Percentiles rank a stretch among this genome's conserved stretches.
phyloP scores from a whole-genome alignment of 2,329 filamentous ascomycete species.

The Aspergillus udagawae region DNA sequence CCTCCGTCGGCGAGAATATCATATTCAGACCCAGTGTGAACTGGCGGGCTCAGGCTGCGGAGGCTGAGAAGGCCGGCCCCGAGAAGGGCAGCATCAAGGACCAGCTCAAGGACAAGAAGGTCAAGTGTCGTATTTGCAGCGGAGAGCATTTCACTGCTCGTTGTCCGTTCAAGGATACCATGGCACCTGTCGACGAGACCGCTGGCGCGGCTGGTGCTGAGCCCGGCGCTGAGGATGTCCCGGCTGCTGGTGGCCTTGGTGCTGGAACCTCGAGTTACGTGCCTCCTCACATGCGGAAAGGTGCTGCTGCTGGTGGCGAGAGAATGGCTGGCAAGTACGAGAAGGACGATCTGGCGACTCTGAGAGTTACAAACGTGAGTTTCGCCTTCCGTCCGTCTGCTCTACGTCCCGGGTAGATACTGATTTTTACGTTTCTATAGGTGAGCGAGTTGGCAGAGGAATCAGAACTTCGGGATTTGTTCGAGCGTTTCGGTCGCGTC shows the following conservation, averaged over 20 bases:
- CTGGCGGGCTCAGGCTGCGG: constrained; percentile 88
- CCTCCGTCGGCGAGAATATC: constrained; percentile 95
- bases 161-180: constrained; percentile 99
- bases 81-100: constrained; percentile 62
- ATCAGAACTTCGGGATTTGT: constrained; percentile 91
- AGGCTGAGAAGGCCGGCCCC: constrained; percentile 50
- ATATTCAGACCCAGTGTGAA: constrained; percentile 89
- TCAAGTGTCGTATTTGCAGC: constrained; percentile 98
- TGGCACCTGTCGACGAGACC: constrained; percentile 64
- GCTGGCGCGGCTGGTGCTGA: constrained; percentile 38
- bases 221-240: constrained; percentile 42
- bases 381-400: background rate
- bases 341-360: constrained; percentile 90
- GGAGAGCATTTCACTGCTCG: constrained; percentile 99
- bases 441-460: constrained; percentile 98
- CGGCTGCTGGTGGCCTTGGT: constrained; percentile 55
- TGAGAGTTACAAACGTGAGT: constrained; percentile 95
- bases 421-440: constrained; percentile 41
- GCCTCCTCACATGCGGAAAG: constrained; percentile 83
- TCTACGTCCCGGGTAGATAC: background rate
- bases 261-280: constrained; percentile 80
- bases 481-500: constrained; percentile 94
- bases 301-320: constrained; percentile 60
- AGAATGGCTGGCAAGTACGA: constrained; percentile 92
- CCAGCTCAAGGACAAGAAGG: constrained; percentile 93